A percentile compares a stretch with the other conserved stretches of the same genome.
Evolutionary conservation across 1,139 yeast genomes (phyloP).

Genomic region (Zygosaccharomyces sapae): DNA sequence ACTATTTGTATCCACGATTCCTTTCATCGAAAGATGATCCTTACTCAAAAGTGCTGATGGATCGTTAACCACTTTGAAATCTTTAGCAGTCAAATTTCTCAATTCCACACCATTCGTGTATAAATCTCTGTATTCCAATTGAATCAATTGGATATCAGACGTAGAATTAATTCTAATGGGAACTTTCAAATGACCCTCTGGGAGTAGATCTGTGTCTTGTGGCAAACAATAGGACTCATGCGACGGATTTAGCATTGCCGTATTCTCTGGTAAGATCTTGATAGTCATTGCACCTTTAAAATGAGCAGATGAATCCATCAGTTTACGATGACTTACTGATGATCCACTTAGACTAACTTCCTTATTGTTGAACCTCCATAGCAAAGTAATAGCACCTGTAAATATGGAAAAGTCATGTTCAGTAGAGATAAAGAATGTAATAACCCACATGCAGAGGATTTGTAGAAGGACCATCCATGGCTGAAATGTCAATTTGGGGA

Average conservation of each 20-base stretch:
- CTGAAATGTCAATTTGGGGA: conserved; percentile 64
- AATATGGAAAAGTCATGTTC: conserved; percentile 46
- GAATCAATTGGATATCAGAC: conserved; percentile 62
- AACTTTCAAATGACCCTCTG: conserved; percentile 40
- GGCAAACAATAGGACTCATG: conserved; percentile 62
- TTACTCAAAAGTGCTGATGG: conserved; percentile 40
- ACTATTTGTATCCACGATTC: conserved; percentile 30
- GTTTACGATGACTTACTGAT: conserved; percentile 39
- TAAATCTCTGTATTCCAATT: conserved; percentile 59
- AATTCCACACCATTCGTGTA: conserved; percentile 46
- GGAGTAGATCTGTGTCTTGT: conserved; percentile 32
- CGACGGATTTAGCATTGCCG: conserved; percentile 78
- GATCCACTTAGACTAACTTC: conserved; percentile 69
- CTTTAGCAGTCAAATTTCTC: conserved; percentile 54
- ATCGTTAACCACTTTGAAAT: conserved; percentile 46
- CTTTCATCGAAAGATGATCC: conserved; percentile 24
- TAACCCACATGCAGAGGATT: conserved; percentile 35
- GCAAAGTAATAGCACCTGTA: conserved; percentile 44
- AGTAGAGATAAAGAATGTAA: conserved; percentile 40
- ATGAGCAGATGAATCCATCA: conserved; percentile 63
- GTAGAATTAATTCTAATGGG: conserved; percentile 85
- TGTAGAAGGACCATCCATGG: conserved; percentile 38
- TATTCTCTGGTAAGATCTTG: conserved; percentile 86
- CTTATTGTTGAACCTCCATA: conserved; percentile 50
- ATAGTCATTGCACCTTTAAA: conserved; percentile 83